A percentile compares a stretch with the other conserved stretches of the same genome.
These are phyloP conservation scores for Geotrichum histeridarum DNA, from an alignment of 1,139 yeast genomes.

Conservation along the genomic window DNA sequence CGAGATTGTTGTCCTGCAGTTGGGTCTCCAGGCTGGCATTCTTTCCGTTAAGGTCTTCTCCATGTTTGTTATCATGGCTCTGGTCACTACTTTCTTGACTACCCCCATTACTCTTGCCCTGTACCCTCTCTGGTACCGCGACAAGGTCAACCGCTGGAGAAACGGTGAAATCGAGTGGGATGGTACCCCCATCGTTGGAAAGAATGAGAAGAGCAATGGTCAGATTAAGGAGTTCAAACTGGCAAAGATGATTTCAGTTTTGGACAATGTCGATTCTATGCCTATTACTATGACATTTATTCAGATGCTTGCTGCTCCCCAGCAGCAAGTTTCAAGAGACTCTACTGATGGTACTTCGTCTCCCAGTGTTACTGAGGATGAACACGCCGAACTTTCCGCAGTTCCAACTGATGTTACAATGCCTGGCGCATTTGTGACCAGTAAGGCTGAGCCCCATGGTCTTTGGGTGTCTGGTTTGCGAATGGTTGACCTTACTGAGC, in stretches of 20 bases:
- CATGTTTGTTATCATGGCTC: constrained; percentile 78
- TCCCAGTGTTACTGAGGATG: neutral
- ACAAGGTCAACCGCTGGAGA: constrained; percentile 43
- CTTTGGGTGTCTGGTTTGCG: constrained; percentile 52
- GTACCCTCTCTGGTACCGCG: constrained; percentile 59
- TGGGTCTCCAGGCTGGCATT: constrained; percentile 67
- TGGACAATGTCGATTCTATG: constrained; percentile 29
- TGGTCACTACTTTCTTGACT: constrained; percentile 66
- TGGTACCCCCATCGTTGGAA: constrained; percentile 30
- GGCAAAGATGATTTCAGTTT: constrained; percentile 22
- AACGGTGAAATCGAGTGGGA: constrained; percentile 45
- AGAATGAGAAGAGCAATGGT: constrained; percentile 9
- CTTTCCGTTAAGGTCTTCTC: constrained; percentile 61
- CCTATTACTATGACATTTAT: constrained; percentile 35
- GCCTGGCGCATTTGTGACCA: constrained; percentile 24
- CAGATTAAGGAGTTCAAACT: constrained; percentile 19
- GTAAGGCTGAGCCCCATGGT: constrained; percentile 25
- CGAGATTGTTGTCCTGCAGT: constrained; percentile 59
- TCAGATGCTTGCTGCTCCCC: constrained; percentile 27
- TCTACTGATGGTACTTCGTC: neutral
- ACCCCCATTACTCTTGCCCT: constrained; percentile 59
- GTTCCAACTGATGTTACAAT: constrained; percentile 23
- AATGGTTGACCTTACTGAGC: constrained; percentile 54
- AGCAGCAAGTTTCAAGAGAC: neutral
- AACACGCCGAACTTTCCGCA: constrained; percentile 21